These are phyloP conservation scores for Solanum virginianum DNA, from an alignment of 257 asterid species.

Conservation along the genomic window DNA sequence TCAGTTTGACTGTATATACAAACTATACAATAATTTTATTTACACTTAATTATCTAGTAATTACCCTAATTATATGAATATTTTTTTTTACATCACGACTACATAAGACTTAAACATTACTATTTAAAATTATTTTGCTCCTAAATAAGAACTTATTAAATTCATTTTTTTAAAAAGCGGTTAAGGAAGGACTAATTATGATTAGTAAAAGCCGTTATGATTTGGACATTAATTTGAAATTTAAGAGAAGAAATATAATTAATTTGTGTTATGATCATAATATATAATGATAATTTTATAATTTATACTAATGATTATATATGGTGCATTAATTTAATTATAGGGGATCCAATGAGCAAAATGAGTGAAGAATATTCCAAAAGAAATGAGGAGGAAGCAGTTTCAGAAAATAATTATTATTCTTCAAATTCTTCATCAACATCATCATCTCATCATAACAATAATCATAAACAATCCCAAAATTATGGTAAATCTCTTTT, in stretches of 20 bases:
- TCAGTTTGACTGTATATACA: background rate
- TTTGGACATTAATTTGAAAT: background rate
- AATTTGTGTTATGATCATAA: background rate
- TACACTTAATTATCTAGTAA: background rate
- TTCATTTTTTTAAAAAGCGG: background rate
- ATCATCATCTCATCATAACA: constrained; percentile 1
- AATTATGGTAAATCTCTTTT: constrained; percentile 23
- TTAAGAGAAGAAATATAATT: background rate
- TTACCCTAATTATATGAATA: background rate
- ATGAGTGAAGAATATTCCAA: constrained; percentile 13
- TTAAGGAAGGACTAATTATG: background rate
- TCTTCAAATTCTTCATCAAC: constrained; percentile 27
- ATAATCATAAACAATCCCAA: constrained; percentile 26
- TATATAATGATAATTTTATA: background rate
- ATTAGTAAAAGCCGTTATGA: background rate
- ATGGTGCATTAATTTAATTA: background rate
- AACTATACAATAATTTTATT: background rate
- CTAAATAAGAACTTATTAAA: background rate
- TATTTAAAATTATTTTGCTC: background rate
- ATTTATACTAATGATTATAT: background rate
- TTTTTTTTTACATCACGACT: background rate
- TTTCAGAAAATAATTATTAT: constrained; percentile 19
- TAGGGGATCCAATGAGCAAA: constrained; percentile 10
- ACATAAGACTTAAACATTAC: background rate
- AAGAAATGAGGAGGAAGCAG: constrained; percentile 31